Percentiles rank a stretch among this genome's conserved stretches.
Evolutionary conservation across 192 early-diverging fungal species (phyloP).

Genomic region (Coemansia umbellata): DNA sequence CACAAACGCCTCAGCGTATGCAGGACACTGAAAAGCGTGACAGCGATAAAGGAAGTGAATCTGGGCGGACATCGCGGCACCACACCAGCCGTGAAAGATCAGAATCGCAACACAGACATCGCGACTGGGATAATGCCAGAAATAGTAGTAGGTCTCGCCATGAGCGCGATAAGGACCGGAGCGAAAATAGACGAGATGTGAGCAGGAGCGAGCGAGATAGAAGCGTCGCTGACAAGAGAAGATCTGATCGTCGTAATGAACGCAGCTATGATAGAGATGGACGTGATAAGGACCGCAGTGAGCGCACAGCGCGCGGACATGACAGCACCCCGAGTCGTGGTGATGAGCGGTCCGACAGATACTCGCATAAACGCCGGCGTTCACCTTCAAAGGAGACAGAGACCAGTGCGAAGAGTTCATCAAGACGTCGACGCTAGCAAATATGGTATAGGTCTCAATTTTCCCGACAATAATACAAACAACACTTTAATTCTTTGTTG

Average conservation of each 20-base stretch:
- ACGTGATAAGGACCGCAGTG: conserved; percentile 14
- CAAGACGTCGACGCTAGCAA: conserved; percentile 39
- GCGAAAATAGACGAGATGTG: conserved; percentile 3
- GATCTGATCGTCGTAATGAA: conserved; percentile 29
- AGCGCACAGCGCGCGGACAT: conserved; percentile 5
- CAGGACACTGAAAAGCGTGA: conserved; percentile 20
- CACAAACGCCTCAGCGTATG: neutral
- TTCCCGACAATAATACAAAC: no score
- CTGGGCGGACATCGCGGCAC: conserved; percentile 23
- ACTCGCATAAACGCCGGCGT: conserved; percentile 40
- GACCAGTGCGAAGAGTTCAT: conserved; percentile 10
- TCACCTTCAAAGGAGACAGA: conserved; percentile 40
- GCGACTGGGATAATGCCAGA: conserved; percentile 18
- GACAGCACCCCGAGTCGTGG: conserved; percentile 5
- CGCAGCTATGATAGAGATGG: conserved; percentile 22
- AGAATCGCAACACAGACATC: conserved; percentile 18
- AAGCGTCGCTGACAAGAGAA: neutral
- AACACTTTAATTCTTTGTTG: no score
- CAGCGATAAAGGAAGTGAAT: conserved; percentile 29
- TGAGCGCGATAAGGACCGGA: conserved; percentile 23
- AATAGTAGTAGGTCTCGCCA: conserved; percentile 16
- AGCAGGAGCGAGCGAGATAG: conserved; percentile 3
- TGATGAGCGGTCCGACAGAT: conserved; percentile 17
- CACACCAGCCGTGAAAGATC: conserved; percentile 24
- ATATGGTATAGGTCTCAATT: no score